Evolutionary conservation across 1,284 basidiomycete species (phyloP).

Genomic region (Austroboletus rostrupii): DNA sequence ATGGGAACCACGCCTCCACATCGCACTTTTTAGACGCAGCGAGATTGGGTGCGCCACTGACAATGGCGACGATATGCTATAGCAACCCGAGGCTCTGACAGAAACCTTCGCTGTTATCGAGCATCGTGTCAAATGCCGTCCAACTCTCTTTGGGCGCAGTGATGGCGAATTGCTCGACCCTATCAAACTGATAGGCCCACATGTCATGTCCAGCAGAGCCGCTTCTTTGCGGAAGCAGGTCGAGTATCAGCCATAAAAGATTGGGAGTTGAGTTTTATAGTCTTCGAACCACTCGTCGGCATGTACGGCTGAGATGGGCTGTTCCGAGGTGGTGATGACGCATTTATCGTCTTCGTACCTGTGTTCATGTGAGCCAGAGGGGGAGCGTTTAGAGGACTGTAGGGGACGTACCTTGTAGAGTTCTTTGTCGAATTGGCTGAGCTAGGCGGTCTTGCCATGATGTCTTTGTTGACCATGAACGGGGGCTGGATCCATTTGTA

Average conservation of each 20-base stretch:
- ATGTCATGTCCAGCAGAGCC: conserved; percentile 93
- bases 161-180: too few relatives aligned
- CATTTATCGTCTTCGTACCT: conserved; percentile 98
- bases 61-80: conserved; percentile 94
- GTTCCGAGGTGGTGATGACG: conserved; percentile 97
- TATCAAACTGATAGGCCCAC: too few relatives aligned
- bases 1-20: conserved; percentile 99
- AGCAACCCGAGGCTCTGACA: conserved; percentile 91
- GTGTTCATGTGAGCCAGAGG: background rate
- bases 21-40: conserved; percentile 98
- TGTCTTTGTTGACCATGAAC: conserved; percentile 98
- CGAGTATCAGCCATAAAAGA: conserved; percentile 80
- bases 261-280: conserved; percentile 86
- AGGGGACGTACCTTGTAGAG: conserved; percentile 77
- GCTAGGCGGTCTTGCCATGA: conserved; percentile 97
- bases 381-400: background rate
- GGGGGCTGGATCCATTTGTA: conserved; percentile 98
- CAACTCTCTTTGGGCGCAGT: conserved; percentile 93
- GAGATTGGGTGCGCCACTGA: conserved; percentile 93
- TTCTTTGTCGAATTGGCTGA: conserved; percentile 98
- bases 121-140: conserved; percentile 91
- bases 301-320: conserved; percentile 95
- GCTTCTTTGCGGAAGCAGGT: conserved; percentile 99
- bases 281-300: conserved; percentile 97
- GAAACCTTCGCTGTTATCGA: conserved; percentile 87